These are phyloP conservation scores for Lupinus albus DNA, from an alignment of 306 rosid genomes.

Conservation along the genomic window DNA sequence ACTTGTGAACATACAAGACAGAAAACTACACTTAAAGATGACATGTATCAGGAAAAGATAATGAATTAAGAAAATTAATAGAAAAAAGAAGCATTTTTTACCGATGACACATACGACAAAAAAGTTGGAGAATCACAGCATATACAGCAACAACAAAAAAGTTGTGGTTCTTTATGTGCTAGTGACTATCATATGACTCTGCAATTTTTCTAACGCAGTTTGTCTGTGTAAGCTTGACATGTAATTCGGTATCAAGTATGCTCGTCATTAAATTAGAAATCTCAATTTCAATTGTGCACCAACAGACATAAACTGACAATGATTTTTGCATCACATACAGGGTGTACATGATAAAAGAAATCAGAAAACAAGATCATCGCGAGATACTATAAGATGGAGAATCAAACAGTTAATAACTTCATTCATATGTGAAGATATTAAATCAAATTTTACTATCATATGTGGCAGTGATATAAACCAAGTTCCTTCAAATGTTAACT, in stretches of 20 bases:
- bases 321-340: conserved; percentile 11
- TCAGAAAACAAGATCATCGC: not conserved
- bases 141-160: too few relatives aligned
- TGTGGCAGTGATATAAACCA: not conserved
- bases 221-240: not conserved
- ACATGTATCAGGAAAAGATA: not conserved
- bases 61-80: not conserved
- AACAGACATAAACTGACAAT: not conserved
- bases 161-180: not conserved
- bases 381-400: not conserved
- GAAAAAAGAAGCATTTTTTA: conserved; percentile 10
- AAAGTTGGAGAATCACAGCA: too few relatives aligned
- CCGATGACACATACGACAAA: not conserved
- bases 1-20: conserved; percentile 1
- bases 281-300: not conserved
- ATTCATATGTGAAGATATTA: too few relatives aligned
- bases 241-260: conserved; percentile 4
- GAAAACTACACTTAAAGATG: conserved; percentile 32
- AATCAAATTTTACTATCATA: conserved; percentile 2
- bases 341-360: conserved; percentile 5
- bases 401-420: not conserved
- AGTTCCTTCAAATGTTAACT: conserved; percentile 20
- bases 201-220: not conserved
- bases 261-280: conserved; percentile 24
- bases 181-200: not conserved